A percentile compares a stretch with the other conserved stretches of the same genome.
These are phyloP conservation scores for Pseudogymnoascus sp. DNA, from an alignment of 2,329 filamentous ascomycete genomes.

Conservation along the genomic window DNA sequence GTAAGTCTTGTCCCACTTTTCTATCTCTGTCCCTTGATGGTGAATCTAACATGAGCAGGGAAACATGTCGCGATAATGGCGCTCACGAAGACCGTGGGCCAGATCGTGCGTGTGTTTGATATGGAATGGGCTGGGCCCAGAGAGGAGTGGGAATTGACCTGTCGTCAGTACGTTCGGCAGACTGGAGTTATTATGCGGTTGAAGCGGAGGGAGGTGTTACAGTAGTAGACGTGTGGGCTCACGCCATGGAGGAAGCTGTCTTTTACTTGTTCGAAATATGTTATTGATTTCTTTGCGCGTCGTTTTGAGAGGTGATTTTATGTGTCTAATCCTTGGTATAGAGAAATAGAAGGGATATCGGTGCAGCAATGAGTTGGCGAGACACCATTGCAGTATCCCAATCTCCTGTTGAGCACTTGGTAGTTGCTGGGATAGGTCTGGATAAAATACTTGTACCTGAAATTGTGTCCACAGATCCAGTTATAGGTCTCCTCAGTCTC, in stretches of 20 bases:
- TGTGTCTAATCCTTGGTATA: too few relatives aligned
- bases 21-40: not conserved
- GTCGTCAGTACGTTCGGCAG: not conserved
- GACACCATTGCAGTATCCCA: too few relatives aligned
- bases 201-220: not conserved
- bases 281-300: too few relatives aligned
- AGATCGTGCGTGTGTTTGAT: not conserved
- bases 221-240: not conserved
- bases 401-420: too few relatives aligned
- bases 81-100: not conserved
- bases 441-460: too few relatives aligned
- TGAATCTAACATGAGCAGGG: not conserved
- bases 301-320: too few relatives aligned
- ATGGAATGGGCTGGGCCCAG: slow-evolving; percentile 5
- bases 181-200: not conserved
- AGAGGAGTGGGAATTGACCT: not conserved
- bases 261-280: not conserved
- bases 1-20: not conserved
- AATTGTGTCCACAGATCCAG: too few relatives aligned
- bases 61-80: not conserved
- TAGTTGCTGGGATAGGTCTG: too few relatives aligned
- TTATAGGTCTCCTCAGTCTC: too few relatives aligned
- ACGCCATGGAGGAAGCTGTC: not conserved
- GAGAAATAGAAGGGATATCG: too few relatives aligned
- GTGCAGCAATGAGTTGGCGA: too few relatives aligned